Conservation (phyloP, 2,329 filamentous ascomycete genomes). For the Orbilia blumenaviensis region DNA sequence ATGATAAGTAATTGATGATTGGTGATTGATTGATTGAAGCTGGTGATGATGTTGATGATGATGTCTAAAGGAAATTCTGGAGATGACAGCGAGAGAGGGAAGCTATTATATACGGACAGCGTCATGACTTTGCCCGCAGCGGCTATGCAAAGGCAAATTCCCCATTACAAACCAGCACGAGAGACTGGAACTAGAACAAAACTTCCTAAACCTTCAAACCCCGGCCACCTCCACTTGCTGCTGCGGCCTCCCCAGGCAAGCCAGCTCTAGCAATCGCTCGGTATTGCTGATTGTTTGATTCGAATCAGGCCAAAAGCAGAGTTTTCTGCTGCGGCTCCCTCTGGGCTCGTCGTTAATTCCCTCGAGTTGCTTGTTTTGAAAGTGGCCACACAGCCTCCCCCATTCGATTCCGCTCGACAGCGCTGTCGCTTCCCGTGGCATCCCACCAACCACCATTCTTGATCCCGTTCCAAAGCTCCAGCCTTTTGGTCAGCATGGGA, state of each 20-base stretch:
- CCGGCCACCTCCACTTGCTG: constrained; percentile 19
- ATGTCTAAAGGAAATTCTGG: not conserved
- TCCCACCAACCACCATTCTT: constrained; percentile 36
- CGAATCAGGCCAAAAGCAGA: constrained; percentile 11
- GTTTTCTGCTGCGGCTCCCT: constrained; percentile 28
- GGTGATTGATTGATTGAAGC: not conserved
- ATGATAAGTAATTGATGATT: no score
- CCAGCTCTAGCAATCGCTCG: constrained; percentile 1
- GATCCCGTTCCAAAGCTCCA: not conserved
- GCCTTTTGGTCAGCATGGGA: constrained; percentile 17
- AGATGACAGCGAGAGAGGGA: no score
- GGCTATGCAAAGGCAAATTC: constrained; percentile 33
- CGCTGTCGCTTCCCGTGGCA: constrained; percentile 21
- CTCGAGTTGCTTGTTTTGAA: constrained; percentile 28
- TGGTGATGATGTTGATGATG: not conserved
- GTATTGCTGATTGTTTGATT: not conserved
- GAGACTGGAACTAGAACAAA: no score
- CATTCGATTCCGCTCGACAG: constrained; percentile 29
- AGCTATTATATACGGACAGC: not conserved
- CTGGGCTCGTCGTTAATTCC: constrained; percentile 3
- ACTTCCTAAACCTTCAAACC: no score
- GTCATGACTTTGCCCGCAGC: not conserved
- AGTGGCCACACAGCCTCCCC: constrained; percentile 30
- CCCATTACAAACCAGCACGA: constrained; percentile 5
- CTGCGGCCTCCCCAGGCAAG: constrained; percentile 22